These are phyloP conservation scores for Inga laurina DNA, from an alignment of 306 rosid genomes.

Conservation along the genomic window DNA sequence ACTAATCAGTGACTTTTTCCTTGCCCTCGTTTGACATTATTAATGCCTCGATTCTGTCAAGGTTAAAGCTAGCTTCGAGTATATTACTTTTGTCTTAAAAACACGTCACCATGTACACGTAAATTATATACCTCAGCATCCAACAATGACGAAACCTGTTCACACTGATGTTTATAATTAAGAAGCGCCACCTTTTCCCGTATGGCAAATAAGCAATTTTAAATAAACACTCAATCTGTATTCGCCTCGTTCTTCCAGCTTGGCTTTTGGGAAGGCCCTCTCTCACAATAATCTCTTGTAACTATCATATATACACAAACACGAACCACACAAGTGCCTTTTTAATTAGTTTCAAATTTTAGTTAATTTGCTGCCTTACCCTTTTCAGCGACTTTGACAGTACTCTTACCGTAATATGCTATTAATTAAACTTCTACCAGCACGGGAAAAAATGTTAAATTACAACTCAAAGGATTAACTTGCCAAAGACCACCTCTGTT, in stretches of 20 bases:
- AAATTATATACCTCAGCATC: neutral
- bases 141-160: neutral
- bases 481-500: too few relatives aligned
- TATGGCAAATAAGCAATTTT: neutral
- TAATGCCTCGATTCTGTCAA: slow-evolving; percentile 4
- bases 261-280: neutral
- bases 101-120: neutral
- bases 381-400: neutral
- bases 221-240: neutral
- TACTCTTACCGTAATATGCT: neutral
- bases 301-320: neutral
- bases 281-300: neutral
- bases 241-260: neutral
- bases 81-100: neutral
- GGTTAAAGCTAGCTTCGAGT: slow-evolving; percentile 2
- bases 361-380: neutral
- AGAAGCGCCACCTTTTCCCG: neutral
- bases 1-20: neutral
- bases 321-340: neutral
- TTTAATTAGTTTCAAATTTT: neutral
- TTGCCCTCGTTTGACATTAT: slow-evolving; percentile 26
- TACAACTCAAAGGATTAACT: neutral
- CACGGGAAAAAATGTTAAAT: too few relatives aligned
- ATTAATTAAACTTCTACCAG: neutral
- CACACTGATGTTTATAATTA: neutral